A percentile compares a stretch with the other conserved stretches of the same genome.
phyloP scores from a whole-genome alignment of 2,329 filamentous ascomycete species.

The Talaromyces verruculosus region DNA sequence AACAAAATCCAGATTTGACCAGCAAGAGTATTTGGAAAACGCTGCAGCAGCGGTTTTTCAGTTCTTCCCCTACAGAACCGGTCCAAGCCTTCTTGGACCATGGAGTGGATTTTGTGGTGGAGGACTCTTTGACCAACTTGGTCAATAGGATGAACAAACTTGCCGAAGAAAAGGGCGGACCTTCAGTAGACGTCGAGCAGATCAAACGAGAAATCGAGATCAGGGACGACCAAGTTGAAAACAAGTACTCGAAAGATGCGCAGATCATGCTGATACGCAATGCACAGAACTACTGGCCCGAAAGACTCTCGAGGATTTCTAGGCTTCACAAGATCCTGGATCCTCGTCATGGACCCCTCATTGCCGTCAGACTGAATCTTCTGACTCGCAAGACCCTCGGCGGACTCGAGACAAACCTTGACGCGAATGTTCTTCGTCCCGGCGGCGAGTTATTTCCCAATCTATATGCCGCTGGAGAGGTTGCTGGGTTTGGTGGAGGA shows the following conservation, averaged over 20 bases:
- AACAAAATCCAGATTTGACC: conserved; percentile 63
- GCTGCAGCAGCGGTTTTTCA: conserved; percentile 52
- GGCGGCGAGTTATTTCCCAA: conserved; percentile 55
- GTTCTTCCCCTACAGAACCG: conserved; percentile 53
- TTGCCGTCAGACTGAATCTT: conserved; percentile 61
- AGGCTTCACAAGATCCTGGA: conserved; percentile 57
- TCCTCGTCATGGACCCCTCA: conserved; percentile 57
- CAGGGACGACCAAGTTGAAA: conserved; percentile 58
- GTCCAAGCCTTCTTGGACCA: conserved; percentile 62
- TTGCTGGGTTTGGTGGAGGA: conserved; percentile 61
- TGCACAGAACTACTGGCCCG: conserved; percentile 57
- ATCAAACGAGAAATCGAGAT: conserved; percentile 53
- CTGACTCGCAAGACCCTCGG: conserved; percentile 63
- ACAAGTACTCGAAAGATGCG: conserved; percentile 59
- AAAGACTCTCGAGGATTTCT: conserved; percentile 53
- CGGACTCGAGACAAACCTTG: conserved; percentile 60
- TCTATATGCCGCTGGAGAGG: conserved; percentile 61
- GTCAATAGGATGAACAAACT: conserved; percentile 61
- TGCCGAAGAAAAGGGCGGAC: conserved; percentile 47
- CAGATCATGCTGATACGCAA: conserved; percentile 64
- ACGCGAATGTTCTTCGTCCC: conserved; percentile 55
- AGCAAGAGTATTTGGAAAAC: conserved; percentile 56
- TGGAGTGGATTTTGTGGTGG: conserved; percentile 60
- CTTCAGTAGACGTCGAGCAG: conserved; percentile 47
- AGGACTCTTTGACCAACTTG: conserved; percentile 56